These are phyloP conservation scores for Silene conica DNA, from an alignment of 148 eudicot species.

Conservation along the genomic window DNA sequence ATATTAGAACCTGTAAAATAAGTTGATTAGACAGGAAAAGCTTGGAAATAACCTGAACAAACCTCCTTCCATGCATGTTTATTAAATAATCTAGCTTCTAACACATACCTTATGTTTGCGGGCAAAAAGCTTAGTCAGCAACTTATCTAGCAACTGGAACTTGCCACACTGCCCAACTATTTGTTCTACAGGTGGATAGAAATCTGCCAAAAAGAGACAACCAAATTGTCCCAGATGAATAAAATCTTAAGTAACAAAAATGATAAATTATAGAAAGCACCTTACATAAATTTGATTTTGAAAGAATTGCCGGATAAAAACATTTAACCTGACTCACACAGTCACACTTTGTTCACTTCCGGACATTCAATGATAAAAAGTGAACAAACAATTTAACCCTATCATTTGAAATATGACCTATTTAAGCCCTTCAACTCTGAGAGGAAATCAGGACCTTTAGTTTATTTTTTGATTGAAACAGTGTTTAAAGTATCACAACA, in stretches of 20 bases:
- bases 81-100: conserved; percentile 3
- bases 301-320: no score
- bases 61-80: background rate
- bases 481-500: no score
- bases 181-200: conserved; percentile 84
- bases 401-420: no score
- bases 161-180: conserved; percentile 93
- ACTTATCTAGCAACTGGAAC: conserved; percentile 71
- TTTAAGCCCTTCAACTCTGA: no score
- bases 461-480: no score
- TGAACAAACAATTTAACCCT: no score
- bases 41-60: background rate
- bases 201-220: conserved; percentile 36
- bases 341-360: no score
- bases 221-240: background rate
- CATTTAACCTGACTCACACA: no score
- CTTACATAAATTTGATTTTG: background rate
- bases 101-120: conserved; percentile 72
- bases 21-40: background rate
- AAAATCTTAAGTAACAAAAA: background rate
- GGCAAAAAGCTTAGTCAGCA: conserved; percentile 60
- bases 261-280: background rate
- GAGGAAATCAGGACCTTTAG: no score
- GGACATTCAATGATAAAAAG: no score
- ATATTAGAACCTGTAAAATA: conserved; percentile 66